phyloP scores from a whole-genome alignment of 2,329 filamentous ascomycete species.

The Alternaria ethzedia region DNA sequence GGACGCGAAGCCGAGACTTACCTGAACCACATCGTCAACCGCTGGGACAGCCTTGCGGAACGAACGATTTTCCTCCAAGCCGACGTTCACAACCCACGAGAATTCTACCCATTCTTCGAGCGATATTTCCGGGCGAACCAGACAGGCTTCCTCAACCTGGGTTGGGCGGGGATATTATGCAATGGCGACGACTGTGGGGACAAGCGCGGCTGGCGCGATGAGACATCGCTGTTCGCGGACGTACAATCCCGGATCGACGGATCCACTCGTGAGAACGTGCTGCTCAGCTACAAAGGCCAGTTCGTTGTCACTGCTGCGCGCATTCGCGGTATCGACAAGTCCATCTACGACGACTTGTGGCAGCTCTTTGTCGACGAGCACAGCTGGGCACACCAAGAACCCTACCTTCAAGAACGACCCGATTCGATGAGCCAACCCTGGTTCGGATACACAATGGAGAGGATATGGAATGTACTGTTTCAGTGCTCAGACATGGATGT shows the following conservation, averaged over 20 bases:
- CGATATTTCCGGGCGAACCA: constrained; percentile 46
- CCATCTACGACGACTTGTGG: constrained; percentile 44
- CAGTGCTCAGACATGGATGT: constrained; percentile 36
- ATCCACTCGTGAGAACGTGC: constrained; percentile 40
- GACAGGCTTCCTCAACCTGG: constrained; percentile 57
- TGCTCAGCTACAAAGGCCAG: constrained; percentile 56
- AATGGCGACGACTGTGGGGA: constrained; percentile 51
- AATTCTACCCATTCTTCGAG: constrained; percentile 47
- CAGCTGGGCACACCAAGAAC: constrained; percentile 37
- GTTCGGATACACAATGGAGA: constrained; percentile 40
- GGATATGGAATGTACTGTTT: constrained; percentile 39
- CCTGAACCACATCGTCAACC: constrained; percentile 53
- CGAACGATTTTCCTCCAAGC: constrained; percentile 59
- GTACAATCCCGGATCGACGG: constrained; percentile 38
- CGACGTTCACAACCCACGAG: constrained; percentile 48
- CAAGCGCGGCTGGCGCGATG: constrained; percentile 50
- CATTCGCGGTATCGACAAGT: constrained; percentile 47
- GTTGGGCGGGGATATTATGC: constrained; percentile 49
- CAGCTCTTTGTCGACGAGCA: constrained; percentile 28
- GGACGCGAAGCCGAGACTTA: constrained; percentile 57
- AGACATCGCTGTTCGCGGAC: constrained; percentile 47
- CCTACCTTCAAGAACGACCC: constrained; percentile 26
- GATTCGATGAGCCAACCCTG: constrained; percentile 35
- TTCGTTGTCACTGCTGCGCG: constrained; percentile 55
- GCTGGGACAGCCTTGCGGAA: constrained; percentile 52